A percentile compares a stretch with the other conserved stretches of the same genome.
Conservation (phyloP, 2,329 filamentous ascomycete species). For the Xylariales sp. region DNA sequence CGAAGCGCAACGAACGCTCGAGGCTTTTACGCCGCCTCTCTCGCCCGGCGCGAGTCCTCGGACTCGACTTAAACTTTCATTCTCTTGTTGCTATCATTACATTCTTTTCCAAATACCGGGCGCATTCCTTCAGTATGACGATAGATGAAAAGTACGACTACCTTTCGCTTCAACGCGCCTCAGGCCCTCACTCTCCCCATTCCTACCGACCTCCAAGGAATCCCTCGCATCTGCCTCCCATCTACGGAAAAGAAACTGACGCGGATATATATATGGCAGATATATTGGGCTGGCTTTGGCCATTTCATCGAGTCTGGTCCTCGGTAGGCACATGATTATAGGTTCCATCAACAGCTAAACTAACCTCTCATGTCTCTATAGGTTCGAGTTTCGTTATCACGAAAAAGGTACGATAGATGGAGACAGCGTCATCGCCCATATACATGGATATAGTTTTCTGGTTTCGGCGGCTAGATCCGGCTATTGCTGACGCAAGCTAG, state of each 20-base stretch:
- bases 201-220: not conserved
- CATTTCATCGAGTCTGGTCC: conserved; percentile 79
- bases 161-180: conserved; percentile 28
- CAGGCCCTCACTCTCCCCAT: conserved; percentile 1
- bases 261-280: conserved; percentile 56
- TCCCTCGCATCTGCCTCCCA: not conserved
- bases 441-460: not conserved
- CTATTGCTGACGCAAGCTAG: conserved; percentile 56
- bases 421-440: conserved; percentile 14
- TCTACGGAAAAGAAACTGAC: conserved; percentile 47
- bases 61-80: conserved; percentile 29
- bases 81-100: conserved; percentile 23
- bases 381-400: conserved; percentile 98
- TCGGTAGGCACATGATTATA: conserved; percentile 65
- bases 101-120: conserved; percentile 24
- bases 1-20: conserved; percentile 43
- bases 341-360: conserved; percentile 15
- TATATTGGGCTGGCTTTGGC: conserved; percentile 82
- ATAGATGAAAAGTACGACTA: conserved; percentile 60
- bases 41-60: conserved; percentile 49
- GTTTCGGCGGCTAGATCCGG: not conserved
- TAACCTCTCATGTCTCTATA: conserved; percentile 52
- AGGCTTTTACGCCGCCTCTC: conserved; percentile 38
- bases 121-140: conserved; percentile 52
- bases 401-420: conserved; percentile 78